phyloP scores from a whole-genome alignment of 73 alveolate genomes.

The Paramecium primaurelia region DNA sequence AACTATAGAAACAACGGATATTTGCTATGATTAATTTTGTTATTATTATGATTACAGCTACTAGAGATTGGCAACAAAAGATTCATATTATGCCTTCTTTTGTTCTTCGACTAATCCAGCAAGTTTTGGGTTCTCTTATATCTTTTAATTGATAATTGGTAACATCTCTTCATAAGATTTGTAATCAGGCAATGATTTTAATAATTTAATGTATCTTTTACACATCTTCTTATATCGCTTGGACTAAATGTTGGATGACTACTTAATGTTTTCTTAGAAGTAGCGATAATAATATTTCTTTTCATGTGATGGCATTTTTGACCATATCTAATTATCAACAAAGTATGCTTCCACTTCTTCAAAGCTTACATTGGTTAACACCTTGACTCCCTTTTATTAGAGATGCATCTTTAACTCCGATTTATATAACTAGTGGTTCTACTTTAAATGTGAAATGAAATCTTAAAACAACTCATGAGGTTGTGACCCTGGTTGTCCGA shows the following conservation, averaged over 20 bases:
- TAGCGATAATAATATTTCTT: constrained; percentile 31
- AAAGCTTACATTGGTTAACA: background rate
- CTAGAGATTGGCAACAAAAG: background rate
- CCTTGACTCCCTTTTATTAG: background rate
- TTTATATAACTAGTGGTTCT: constrained; percentile 18
- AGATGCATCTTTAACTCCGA: constrained; percentile 29
- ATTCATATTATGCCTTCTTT: background rate
- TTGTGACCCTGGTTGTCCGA: constrained; percentile 30
- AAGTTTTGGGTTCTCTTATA: background rate
- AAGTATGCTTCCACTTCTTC: background rate
- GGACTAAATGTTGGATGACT: background rate
- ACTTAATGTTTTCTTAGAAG: background rate
- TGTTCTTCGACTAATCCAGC: constrained; percentile 24
- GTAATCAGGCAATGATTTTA: constrained; percentile 11
- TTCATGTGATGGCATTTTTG: constrained; percentile 34
- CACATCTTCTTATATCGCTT: constrained; percentile 8
- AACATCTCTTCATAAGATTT: constrained; percentile 17
- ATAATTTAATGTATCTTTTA: constrained; percentile 25
- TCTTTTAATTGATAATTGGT: background rate
- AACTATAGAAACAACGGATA: background rate
- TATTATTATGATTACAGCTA: background rate
- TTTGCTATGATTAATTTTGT: background rate
- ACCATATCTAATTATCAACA: constrained; percentile 13
- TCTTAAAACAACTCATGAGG: constrained; percentile 47
- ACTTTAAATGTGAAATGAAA: constrained; percentile 13